Evolutionary conservation across 129 eudicot species (phyloP).

Genomic region (Helianthus tuberosus): DNA sequence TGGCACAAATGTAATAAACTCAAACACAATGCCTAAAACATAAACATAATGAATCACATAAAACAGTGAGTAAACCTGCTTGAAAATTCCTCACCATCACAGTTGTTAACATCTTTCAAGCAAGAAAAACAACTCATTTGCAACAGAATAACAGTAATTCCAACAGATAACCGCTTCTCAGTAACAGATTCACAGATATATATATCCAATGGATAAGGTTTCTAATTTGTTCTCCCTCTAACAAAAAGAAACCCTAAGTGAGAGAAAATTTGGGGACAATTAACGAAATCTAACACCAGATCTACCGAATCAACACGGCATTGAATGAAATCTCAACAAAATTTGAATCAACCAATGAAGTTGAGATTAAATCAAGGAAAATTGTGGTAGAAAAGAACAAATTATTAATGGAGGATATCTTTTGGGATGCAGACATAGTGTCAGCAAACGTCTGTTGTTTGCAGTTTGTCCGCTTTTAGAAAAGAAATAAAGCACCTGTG

Average conservation of each 20-base stretch:
- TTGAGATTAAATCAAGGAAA: neutral
- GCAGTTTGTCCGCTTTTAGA: slow-evolving; percentile 22
- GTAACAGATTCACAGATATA: no score
- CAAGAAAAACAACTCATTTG: slow-evolving; percentile 43
- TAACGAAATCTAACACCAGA: slow-evolving; percentile 19
- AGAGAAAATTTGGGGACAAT: neutral
- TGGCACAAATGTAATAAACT: neutral
- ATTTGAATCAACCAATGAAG: slow-evolving; percentile 5
- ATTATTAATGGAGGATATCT: no score
- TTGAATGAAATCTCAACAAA: neutral
- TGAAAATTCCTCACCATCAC: slow-evolving; percentile 18
- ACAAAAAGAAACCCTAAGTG: neutral
- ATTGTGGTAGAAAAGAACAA: slow-evolving; percentile 9
- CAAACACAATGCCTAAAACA: neutral
- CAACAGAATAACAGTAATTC: no score
- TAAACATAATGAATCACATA: neutral
- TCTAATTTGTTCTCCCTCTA: no score
- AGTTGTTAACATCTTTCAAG: slow-evolving; percentile 28
- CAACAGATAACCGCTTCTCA: no score
- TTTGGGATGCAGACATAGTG: slow-evolving; percentile 7
- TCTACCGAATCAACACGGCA: slow-evolving; percentile 9
- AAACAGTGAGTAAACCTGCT: slow-evolving; percentile 16
- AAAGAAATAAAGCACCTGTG: slow-evolving; percentile 54
- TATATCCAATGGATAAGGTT: no score
- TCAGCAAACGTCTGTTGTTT: slow-evolving; percentile 2